These are phyloP conservation scores for Myxozyma lipomycoides DNA, from an alignment of 805 yeast species.

Conservation along the genomic window DNA sequence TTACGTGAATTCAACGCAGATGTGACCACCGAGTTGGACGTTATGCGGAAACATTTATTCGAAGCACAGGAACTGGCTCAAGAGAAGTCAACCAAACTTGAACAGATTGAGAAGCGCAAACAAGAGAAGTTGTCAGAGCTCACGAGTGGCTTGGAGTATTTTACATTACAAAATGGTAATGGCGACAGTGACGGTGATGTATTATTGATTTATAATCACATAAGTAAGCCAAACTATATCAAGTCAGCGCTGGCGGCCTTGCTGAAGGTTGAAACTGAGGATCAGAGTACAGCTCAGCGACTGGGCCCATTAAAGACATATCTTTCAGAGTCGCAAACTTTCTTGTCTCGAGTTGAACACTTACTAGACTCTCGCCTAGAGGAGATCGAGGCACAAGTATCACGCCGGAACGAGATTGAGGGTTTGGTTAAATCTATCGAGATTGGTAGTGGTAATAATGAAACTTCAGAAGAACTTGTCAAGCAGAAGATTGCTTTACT, in stretches of 20 bases:
- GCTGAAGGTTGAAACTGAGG: not conserved
- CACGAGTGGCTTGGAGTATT: slow-evolving; percentile 19
- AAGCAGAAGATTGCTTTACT: slow-evolving; percentile 3
- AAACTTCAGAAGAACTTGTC: slow-evolving; percentile 5
- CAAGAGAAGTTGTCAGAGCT: slow-evolving; percentile 22
- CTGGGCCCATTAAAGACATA: slow-evolving; percentile 7
- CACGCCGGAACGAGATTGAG: slow-evolving; percentile 24
- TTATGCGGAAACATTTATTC: slow-evolving; percentile 15
- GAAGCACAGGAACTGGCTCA: slow-evolving; percentile 12
- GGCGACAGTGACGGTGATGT: slow-evolving; percentile 1
- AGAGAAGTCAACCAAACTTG: slow-evolving; percentile 7
- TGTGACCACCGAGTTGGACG: slow-evolving; percentile 25
- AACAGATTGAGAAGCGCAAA: slow-evolving; percentile 17
- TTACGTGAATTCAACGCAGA: slow-evolving; percentile 26
- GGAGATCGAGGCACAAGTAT: slow-evolving; percentile 11
- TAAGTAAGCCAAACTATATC: slow-evolving; percentile 12
- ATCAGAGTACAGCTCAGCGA: not conserved
- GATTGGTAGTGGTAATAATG: not conserved
- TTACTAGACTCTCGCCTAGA: slow-evolving; percentile 19
- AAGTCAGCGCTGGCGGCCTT: slow-evolving; percentile 5
- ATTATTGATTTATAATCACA: too few relatives aligned
- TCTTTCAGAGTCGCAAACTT: slow-evolving; percentile 15
- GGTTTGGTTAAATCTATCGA: slow-evolving; percentile 12
- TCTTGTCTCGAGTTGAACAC: slow-evolving; percentile 13
- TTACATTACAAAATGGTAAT: not conserved